phyloP scores from a whole-genome alignment of 2,329 filamentous ascomycete genomes.

The Aureobasidium sp. region DNA sequence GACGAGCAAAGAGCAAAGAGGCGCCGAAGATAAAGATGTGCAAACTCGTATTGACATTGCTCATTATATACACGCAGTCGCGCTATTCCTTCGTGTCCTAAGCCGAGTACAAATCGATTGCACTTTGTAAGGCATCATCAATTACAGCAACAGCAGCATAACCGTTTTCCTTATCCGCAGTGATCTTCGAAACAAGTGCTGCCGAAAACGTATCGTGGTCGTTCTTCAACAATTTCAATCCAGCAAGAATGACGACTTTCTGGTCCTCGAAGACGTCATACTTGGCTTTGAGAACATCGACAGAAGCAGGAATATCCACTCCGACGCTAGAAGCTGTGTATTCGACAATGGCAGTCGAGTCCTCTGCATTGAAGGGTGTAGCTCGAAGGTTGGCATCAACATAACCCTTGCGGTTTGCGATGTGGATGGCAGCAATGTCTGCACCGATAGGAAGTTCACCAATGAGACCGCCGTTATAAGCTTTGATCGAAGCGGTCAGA shows the following conservation, averaged over 20 bases:
- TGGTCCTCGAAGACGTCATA: constrained; percentile 25
- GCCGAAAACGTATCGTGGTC: constrained; percentile 25
- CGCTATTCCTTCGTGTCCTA: constrained; percentile 8
- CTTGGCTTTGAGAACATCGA: constrained; percentile 27
- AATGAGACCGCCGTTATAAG: constrained; percentile 23
- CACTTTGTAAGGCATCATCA: constrained; percentile 25
- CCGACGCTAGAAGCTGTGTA: constrained; percentile 27
- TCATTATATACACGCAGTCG: neutral
- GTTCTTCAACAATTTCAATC: constrained; percentile 26
- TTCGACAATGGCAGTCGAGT: constrained; percentile 27
- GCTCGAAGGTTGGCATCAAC: constrained; percentile 27
- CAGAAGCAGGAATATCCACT: constrained; percentile 26
- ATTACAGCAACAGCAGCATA: constrained; percentile 23
- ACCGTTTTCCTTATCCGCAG: constrained; percentile 16
- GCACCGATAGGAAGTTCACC: constrained; percentile 22
- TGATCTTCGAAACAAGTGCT: constrained; percentile 20
- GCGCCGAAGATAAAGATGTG: too few species aligned
- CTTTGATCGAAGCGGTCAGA: constrained; percentile 23
- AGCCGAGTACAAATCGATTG: constrained; percentile 25
- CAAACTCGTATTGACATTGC: too few species aligned
- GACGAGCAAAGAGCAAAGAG: too few species aligned
- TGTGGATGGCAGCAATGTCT: constrained; percentile 28
- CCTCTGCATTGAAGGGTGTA: constrained; percentile 23
- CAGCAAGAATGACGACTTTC: constrained; percentile 24
- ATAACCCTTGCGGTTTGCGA: constrained; percentile 30